Evolutionary conservation across 108 stramenopile genomes (phyloP).

Genomic region (Cyclotella distinguenda): DNA sequence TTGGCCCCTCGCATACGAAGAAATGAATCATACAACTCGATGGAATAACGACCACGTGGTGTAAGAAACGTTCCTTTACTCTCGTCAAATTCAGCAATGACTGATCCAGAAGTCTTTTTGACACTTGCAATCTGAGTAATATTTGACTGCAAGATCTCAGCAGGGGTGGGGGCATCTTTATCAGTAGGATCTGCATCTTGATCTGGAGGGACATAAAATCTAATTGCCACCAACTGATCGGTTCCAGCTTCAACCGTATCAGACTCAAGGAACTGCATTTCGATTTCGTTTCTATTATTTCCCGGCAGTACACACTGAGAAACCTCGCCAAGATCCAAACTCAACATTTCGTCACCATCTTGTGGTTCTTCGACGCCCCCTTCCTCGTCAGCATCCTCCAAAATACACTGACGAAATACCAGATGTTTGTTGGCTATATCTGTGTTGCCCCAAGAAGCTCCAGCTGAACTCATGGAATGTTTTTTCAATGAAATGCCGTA

Average conservation of each 20-base stretch:
- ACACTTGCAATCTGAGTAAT: constrained; percentile 87
- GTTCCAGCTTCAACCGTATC: constrained; percentile 87
- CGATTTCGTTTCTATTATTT: constrained; percentile 89
- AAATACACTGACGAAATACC: constrained; percentile 75
- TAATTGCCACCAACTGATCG: constrained; percentile 88
- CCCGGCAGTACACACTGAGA: constrained; percentile 88
- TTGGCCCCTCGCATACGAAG: constrained; percentile 90
- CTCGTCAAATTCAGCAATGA: constrained; percentile 88
- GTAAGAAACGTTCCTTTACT: constrained; percentile 94
- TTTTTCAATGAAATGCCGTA: constrained; percentile 58
- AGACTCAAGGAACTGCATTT: constrained; percentile 87
- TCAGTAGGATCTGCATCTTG: constrained; percentile 81
- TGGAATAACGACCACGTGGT: constrained; percentile 94
- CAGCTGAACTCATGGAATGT: constrained; percentile 68
- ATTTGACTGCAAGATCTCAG: constrained; percentile 72
- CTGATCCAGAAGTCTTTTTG: constrained; percentile 88
- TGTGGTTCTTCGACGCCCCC: constrained; percentile 85
- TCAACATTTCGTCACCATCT: constrained; percentile 83
- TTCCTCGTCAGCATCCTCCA: constrained; percentile 85
- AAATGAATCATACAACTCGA: constrained; percentile 93
- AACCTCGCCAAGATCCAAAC: constrained; percentile 81
- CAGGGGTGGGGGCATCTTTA: constrained; percentile 64
- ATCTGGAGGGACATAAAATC: constrained; percentile 92
- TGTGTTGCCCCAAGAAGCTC: constrained; percentile 77
- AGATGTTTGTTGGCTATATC: constrained; percentile 69